These are phyloP conservation scores for Luffa acutangula DNA, from an alignment of 306 rosid species.

Conservation along the genomic window DNA sequence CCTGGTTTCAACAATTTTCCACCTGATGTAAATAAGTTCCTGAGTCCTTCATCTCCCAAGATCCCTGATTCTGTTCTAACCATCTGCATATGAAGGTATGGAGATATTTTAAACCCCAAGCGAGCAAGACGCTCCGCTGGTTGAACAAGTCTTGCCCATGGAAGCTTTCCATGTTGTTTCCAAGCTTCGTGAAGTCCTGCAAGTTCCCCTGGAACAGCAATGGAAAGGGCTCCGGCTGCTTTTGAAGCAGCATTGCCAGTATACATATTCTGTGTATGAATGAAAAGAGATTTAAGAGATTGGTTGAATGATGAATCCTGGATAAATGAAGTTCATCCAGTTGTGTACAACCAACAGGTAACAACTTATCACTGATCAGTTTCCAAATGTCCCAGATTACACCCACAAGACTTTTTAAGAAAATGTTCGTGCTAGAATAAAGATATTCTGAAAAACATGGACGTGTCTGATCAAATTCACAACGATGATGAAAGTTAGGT, in stretches of 20 bases:
- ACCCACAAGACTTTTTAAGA: not conserved
- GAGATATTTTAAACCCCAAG: slow-evolving; percentile 56
- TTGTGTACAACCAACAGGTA: not conserved
- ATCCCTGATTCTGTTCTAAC: slow-evolving; percentile 28
- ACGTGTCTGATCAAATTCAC: not conserved
- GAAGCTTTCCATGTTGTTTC: slow-evolving; percentile 62
- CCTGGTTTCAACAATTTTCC: slow-evolving; percentile 52
- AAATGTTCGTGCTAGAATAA: not conserved
- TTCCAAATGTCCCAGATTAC: not conserved
- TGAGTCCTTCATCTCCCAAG: slow-evolving; percentile 49
- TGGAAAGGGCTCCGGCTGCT: slow-evolving; percentile 46
- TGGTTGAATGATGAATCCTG: not conserved
- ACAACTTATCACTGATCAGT: not conserved
- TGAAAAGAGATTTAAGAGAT: not conserved
- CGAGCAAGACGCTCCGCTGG: slow-evolving; percentile 66
- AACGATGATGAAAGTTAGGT: not conserved
- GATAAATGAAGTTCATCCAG: not conserved
- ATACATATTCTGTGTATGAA: slow-evolving; percentile 56
- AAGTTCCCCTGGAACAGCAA: slow-evolving; percentile 68
- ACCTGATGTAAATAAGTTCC: slow-evolving; percentile 41
- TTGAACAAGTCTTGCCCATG: slow-evolving; percentile 59
- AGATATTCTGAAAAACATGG: not conserved
- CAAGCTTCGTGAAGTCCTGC: slow-evolving; percentile 70
- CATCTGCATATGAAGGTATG: slow-evolving; percentile 55
- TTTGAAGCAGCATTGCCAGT: slow-evolving; percentile 39